Evolutionary conservation across 352 stramenopile genomes (phyloP), one percentile per base, ranked within the genome.

Genomic region (Hyphochytrium catenoides): DNA sequence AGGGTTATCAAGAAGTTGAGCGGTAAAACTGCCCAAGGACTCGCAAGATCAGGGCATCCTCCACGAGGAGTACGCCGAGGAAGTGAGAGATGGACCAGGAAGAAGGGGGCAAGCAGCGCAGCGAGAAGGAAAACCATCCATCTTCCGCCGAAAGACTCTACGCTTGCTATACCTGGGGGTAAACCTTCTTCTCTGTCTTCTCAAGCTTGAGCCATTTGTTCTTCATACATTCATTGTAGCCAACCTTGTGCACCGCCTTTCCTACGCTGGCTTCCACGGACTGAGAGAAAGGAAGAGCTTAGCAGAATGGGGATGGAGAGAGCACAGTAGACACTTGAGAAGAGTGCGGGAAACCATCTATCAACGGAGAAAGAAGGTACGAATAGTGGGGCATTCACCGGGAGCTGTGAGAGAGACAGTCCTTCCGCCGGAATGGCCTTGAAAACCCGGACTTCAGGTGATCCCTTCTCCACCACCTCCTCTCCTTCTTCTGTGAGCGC

Each of bases 161-260:
- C 2, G 53, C 19, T n/a, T 1, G 8, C 46, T 44, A 26, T 51
- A 70, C 62, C 36, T 68, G 74, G 55, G 66, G 66, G 49, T 70
- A 74, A 33, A 94, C 59, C 46, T 85, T 82, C 15, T 60, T 65
- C n/a, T 62, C 59, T 18, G 63, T 60, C 46, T 85, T 84, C 56
- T 95, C 75, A 40, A 95, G 75, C 35, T 78, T 74, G 37, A 95
- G 74, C 87, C 87, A 96, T 48, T 90, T 92, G 59, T 95, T 93
- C 61, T 95, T 95, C 78, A 96, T 95, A 54, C 74, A 93, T 46
- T 78, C 86, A 39, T 79, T 81, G 49, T 95, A 79, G 8, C 86
- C 89, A 50, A 96, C 79, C 51, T 96, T 96, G 45, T 82, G 67
- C 8, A 71, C 63, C 16, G 77, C 54, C 15, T 77, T 70, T 18